Evolutionary conservation across 345 rosid species (phyloP).

Genomic region (Geranium brycei): DNA sequence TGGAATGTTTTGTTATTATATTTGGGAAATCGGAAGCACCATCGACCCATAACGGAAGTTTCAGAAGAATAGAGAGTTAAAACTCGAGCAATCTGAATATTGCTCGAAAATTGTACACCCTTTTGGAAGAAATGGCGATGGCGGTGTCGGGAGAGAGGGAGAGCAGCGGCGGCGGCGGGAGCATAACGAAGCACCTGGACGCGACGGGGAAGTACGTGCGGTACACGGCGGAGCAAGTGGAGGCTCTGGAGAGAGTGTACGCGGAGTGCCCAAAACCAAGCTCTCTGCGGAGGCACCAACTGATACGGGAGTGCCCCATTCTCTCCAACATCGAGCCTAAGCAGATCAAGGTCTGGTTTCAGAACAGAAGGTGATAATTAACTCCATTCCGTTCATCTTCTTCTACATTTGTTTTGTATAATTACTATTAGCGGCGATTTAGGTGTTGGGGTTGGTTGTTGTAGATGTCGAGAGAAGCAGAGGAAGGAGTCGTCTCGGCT

Average conservation of each 20-base stretch:
- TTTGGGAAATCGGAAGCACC: not conserved
- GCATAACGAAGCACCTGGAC: constrained; percentile 57
- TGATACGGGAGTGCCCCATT: constrained; percentile 93
- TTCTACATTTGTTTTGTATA: too few species aligned
- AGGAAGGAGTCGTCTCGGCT: constrained; percentile 90
- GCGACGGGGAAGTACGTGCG: constrained; percentile 88
- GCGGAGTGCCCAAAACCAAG: constrained; percentile 98
- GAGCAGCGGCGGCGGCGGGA: constrained; percentile 75
- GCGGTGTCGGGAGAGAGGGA: constrained; percentile 59
- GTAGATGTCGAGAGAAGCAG: constrained; percentile 98
- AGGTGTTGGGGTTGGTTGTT: constrained; percentile 5
- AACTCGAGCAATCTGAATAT: not conserved
- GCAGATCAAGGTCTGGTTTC: constrained; percentile 99
- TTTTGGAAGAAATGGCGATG: constrained; percentile 36
- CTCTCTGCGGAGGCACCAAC: constrained; percentile 87
- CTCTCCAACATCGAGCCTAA: constrained; percentile 89
- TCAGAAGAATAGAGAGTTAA: too few species aligned
- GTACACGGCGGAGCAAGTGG: constrained; percentile 96
- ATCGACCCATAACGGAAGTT: too few species aligned
- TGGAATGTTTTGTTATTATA: too few species aligned
- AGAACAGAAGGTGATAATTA: constrained; percentile 67
- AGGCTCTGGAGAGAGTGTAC: constrained; percentile 93
- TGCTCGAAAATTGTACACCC: not conserved
- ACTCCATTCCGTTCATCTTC: too few species aligned
- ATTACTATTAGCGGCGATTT: not conserved